Conservation (phyloP, 2,329 filamentous ascomycete species). For the Aspergillus fijiensis region DNA sequence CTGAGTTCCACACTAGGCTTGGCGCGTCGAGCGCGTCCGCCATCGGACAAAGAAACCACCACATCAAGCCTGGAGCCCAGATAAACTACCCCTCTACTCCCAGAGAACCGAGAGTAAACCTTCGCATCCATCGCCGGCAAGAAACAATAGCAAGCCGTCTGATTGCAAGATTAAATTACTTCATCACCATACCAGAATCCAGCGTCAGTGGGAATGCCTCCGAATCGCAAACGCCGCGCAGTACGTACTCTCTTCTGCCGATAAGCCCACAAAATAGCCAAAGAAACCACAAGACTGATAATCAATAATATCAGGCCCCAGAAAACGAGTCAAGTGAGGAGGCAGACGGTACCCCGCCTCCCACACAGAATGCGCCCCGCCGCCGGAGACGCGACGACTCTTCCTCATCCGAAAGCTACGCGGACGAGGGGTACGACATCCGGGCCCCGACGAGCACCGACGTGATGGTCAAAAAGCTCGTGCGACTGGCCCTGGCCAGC, state of each 20-base stretch:
- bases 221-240: conserved; percentile 31
- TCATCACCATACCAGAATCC: background rate
- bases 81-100: background rate
- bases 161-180: background rate
- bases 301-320: conserved; percentile 6
- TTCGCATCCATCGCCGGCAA: background rate
- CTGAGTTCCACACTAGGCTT: conserved; percentile 11
- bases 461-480: conserved; percentile 59
- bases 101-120: background rate
- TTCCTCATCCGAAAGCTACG: conserved; percentile 13
- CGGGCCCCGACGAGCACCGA: conserved; percentile 32
- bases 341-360: conserved; percentile 7
- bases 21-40: conserved; percentile 25
- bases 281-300: background rate
- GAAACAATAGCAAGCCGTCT: background rate
- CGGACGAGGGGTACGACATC: conserved; percentile 18
- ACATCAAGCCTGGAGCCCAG: background rate
- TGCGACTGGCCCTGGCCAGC: conserved; percentile 60
- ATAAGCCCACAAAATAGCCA: background rate
- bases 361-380: conserved; percentile 9
- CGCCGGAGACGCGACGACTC: conserved; percentile 17
- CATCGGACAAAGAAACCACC: background rate
- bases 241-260: conserved; percentile 18
- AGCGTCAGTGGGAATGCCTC: conserved; percentile 24
- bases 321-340: conserved; percentile 13